phyloP scores from a whole-genome alignment of 768 basidiomycete genomes.

The Leccinum barrowsii region DNA sequence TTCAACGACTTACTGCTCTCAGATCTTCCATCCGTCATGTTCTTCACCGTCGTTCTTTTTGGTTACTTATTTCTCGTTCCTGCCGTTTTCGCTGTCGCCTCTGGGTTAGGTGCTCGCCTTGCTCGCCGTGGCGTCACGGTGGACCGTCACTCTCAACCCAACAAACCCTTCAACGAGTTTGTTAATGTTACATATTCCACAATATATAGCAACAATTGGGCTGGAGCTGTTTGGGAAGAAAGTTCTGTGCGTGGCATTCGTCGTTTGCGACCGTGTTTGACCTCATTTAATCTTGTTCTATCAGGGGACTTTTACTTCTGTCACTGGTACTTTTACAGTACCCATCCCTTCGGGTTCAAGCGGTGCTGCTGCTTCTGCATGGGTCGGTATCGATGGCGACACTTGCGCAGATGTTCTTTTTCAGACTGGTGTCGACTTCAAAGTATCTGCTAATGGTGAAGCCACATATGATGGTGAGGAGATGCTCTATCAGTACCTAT shows the following conservation, averaged over 20 bases:
- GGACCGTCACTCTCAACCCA: neutral
- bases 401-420: neutral
- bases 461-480: neutral
- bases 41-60: neutral
- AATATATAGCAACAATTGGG: constrained; percentile 8
- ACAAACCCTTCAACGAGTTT: neutral
- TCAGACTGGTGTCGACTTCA: constrained; percentile 3
- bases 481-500: too few relatives aligned
- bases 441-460: neutral
- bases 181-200: neutral
- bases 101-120: neutral
- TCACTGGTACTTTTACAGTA: constrained; percentile 9
- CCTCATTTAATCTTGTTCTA: neutral
- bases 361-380: neutral
- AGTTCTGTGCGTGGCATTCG: neutral
- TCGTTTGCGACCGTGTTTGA: neutral
- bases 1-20: neutral
- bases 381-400: constrained; percentile 14
- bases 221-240: constrained; percentile 3
- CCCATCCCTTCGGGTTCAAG: constrained; percentile 1
- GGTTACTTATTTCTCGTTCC: neutral
- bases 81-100: neutral
- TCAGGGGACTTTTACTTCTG: constrained; percentile 8
- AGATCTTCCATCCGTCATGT: neutral
- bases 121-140: neutral